These are phyloP conservation scores for Limnanthes douglasii DNA, from an alignment of 345 rosid genomes.

Conservation along the genomic window DNA sequence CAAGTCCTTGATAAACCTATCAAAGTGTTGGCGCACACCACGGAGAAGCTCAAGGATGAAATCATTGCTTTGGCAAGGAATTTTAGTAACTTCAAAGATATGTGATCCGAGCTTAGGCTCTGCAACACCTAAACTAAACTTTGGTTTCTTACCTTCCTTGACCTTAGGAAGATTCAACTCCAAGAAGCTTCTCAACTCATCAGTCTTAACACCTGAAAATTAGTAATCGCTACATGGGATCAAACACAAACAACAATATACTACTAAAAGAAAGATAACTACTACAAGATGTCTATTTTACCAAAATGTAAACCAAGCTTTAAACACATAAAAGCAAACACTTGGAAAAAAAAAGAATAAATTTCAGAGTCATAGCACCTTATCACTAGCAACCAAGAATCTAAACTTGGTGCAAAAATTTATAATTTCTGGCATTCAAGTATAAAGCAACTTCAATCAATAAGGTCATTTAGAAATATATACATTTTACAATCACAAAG, in stretches of 20 bases:
- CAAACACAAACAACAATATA: not conserved
- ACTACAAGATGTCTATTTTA: no score
- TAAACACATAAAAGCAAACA: no score
- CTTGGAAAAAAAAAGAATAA: no score
- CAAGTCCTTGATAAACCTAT: constrained; percentile 75
- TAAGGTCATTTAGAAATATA: no score
- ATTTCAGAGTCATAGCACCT: no score
- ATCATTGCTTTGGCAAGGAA: constrained; percentile 89
- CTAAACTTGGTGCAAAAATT: no score
- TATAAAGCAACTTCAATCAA: no score
- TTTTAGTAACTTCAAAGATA: constrained; percentile 55
- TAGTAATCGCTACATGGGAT: not conserved
- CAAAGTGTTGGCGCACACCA: constrained; percentile 77
- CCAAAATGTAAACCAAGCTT: no score
- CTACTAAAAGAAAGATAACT: no score
- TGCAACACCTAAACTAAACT: constrained; percentile 72
- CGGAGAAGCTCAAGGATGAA: constrained; percentile 85
- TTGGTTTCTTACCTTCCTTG: constrained; percentile 80
- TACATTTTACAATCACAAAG: no score
- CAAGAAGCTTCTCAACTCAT: constrained; percentile 77
- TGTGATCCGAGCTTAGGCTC: constrained; percentile 95
- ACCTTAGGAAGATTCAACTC: constrained; percentile 91
- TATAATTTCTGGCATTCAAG: no score
- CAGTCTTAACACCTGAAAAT: constrained; percentile 56
- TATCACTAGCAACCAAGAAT: no score